Base-by-base conservation (phyloP, 2,329 filamentous ascomycete species). In the Aspergillus sp. region DNA sequence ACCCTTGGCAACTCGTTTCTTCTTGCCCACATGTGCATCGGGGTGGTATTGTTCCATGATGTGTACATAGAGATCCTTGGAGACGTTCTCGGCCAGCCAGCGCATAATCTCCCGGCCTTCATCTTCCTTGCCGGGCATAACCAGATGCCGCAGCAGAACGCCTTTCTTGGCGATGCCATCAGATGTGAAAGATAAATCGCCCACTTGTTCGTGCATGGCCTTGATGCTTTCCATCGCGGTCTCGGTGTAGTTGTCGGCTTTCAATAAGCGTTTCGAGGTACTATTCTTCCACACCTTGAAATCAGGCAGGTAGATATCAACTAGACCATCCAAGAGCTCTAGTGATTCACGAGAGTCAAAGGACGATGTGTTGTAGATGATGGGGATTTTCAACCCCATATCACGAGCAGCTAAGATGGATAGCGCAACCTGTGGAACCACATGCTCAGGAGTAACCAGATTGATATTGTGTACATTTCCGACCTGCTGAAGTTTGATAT, bases 401-500 rank as follows among this genome's bases (percentile, higher is more conserved):
- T 88, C 81, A 37, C 78, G 76, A 0, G 88, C 87, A 48, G 85
- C 77, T 26, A 94, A 71, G 53, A 93, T 88, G 10, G 83, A 84
- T 29, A 93, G 70, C 1, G 80, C 86, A 7, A 93, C 86, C 61
- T 93, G 88, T 0, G 88, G 87, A 4, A 90, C 88, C 12, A 94
- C 86, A 62, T 94, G 89, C 61, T 94, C 88, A 0, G 88, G 88
- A 0, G 88, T 94, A 45, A 94, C 79, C 19, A 91, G 79, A 63
- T 95, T 93, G 73, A 94, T 90, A 62, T 93, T 93, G 70, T 94
- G 88, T n/a, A 88, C 86, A 7, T 76, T 70, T n/a, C 87, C 88
- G 2, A 88, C 77, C 27, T 87, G 75, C 61, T 93, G 88, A 35
- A 94, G 70, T 68, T 93, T 93, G 45, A 93, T 57, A 65, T 85